Percentiles rank a stretch among this genome's conserved stretches.
Evolutionary conservation across 1,284 basidiomycete species (phyloP).

Genomic region (Phylloboletellus chloephorus): DNA sequence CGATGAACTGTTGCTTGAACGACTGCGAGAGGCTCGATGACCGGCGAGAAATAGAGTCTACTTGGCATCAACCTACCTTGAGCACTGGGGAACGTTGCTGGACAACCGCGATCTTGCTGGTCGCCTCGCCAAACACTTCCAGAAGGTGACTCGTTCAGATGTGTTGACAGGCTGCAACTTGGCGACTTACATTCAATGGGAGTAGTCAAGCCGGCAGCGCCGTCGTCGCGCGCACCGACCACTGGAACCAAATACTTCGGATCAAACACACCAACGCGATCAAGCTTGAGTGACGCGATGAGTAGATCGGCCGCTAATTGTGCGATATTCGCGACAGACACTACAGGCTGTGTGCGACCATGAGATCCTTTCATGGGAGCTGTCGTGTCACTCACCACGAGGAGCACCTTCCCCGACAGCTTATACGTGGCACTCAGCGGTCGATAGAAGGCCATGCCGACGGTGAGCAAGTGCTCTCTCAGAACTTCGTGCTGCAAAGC

Average conservation of each 20-base stretch:
- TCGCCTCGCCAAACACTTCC: slow-evolving; percentile 58
- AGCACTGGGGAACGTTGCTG: slow-evolving; percentile 76
- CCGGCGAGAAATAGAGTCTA: not conserved
- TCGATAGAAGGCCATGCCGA: slow-evolving; percentile 37
- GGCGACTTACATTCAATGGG: slow-evolving; percentile 62
- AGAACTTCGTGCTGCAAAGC: no score
- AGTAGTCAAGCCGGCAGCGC: slow-evolving; percentile 54
- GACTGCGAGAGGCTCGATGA: slow-evolving; percentile 37
- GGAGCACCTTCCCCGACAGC: slow-evolving; percentile 42
- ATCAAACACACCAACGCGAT: slow-evolving; percentile 56
- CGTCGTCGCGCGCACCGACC: slow-evolving; percentile 60
- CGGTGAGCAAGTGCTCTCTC: no score
- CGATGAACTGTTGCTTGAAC: slow-evolving; percentile 63
- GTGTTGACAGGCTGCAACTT: not conserved
- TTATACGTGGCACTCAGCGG: slow-evolving; percentile 29
- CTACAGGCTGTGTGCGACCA: slow-evolving; percentile 54
- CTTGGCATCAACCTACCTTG: slow-evolving; percentile 43
- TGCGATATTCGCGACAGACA: slow-evolving; percentile 74
- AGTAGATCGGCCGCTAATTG: slow-evolving; percentile 73
- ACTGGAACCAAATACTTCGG: slow-evolving; percentile 62
- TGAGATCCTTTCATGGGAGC: slow-evolving; percentile 6
- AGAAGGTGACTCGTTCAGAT: not conserved
- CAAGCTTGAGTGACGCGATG: slow-evolving; percentile 57
- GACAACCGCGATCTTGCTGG: slow-evolving; percentile 48
- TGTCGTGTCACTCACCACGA: slow-evolving; percentile 39